Evolutionary conservation across 371 early-diverging fungal species (phyloP).

Genomic region (Mucor lusitanicus): DNA sequence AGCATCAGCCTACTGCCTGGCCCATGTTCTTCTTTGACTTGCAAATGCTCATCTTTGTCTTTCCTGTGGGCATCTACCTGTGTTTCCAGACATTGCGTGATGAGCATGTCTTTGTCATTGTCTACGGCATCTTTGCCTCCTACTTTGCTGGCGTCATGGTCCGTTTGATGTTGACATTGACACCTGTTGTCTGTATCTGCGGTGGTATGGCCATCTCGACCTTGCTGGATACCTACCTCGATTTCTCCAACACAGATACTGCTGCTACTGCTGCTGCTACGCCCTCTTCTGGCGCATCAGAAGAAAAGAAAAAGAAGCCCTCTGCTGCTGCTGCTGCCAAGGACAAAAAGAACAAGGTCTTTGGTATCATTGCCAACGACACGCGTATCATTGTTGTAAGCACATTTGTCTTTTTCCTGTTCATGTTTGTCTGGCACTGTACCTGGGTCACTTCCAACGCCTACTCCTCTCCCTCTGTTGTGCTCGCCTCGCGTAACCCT

Average conservation of each 20-base stretch:
- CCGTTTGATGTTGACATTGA: slow-evolving; percentile 96
- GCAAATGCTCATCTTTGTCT: slow-evolving; percentile 88
- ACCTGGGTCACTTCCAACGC: slow-evolving; percentile 98
- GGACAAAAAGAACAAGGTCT: slow-evolving; percentile 23
- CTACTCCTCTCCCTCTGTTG: slow-evolving; percentile 98
- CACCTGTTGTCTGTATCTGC: slow-evolving; percentile 96
- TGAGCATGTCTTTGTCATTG: slow-evolving; percentile 96
- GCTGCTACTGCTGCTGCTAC: background rate
- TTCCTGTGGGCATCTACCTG: slow-evolving; percentile 97
- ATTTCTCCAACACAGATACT: slow-evolving; percentile 23
- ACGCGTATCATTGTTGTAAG: slow-evolving; percentile 51
- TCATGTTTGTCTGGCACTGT: slow-evolving; percentile 94
- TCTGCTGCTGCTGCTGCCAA: slow-evolving; percentile 6
- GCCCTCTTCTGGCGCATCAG: background rate
- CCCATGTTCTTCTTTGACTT: slow-evolving; percentile 99
- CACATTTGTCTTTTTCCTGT: slow-evolving; percentile 65
- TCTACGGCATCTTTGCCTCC: slow-evolving; percentile 92
- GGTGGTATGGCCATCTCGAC: slow-evolving; percentile 90
- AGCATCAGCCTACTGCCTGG: slow-evolving; percentile 99
- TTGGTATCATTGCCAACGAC: slow-evolving; percentile 45
- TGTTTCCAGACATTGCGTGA: slow-evolving; percentile 91
- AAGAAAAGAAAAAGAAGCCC: background rate
- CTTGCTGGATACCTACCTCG: slow-evolving; percentile 79
- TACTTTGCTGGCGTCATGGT: slow-evolving; percentile 99
- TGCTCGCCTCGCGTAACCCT: slow-evolving; percentile 83